These are phyloP conservation scores for Colletotrichum liriopes DNA, from an alignment of 2,329 filamentous ascomycete genomes.

Conservation along the genomic window DNA sequence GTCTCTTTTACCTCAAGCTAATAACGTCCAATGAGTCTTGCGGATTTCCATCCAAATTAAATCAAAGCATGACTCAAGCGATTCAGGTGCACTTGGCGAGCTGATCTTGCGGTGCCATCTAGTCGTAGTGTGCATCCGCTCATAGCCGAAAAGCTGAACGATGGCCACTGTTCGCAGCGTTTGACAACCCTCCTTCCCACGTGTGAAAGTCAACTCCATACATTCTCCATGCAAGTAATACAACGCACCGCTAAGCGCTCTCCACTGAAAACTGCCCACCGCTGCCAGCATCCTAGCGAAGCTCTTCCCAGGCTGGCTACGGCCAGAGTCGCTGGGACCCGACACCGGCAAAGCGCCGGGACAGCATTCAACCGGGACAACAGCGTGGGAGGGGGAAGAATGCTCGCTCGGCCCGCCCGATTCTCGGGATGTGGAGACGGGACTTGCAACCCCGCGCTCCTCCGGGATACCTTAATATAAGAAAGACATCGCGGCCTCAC, in stretches of 20 bases:
- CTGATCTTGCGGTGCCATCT: background rate
- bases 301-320: background rate
- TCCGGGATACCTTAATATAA: constrained; percentile 19
- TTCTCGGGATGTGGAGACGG: constrained; percentile 41
- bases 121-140: background rate
- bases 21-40: background rate
- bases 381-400: constrained; percentile 14
- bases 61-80: background rate
- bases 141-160: background rate
- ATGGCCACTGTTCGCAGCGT: background rate
- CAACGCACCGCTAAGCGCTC: background rate
- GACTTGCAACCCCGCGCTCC: constrained; percentile 39
- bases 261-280: constrained; percentile 7
- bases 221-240: constrained; percentile 14
- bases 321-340: background rate
- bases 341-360: constrained; percentile 27
- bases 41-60: background rate
- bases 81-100: no score
- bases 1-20: background rate
- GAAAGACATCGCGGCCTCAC: background rate
- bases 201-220: background rate
- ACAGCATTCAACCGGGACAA: constrained; percentile 40
- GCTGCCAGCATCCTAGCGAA: constrained; percentile 1
- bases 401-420: constrained; percentile 34
- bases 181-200: background rate